Conservation (phyloP, 1,284 basidiomycete species). For the Inonotus obliquus region DNA sequence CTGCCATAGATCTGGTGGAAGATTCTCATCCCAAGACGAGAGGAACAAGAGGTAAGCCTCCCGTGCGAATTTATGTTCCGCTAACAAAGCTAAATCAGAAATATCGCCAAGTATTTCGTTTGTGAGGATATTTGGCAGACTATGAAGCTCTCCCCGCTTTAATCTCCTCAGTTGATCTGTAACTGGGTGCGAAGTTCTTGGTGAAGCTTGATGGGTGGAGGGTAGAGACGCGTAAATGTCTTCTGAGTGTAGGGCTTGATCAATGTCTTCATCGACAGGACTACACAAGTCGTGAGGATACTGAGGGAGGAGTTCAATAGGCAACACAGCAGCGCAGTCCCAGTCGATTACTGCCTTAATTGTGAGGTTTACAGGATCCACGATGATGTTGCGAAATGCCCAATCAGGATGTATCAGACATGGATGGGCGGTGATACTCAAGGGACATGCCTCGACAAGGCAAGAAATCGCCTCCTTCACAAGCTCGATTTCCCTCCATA, state of each 20-base stretch:
- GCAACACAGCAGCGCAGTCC: background rate
- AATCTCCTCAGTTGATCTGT: too few relatives aligned
- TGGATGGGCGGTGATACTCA: background rate
- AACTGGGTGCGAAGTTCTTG: too few relatives aligned
- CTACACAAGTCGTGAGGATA: background rate
- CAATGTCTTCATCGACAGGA: background rate
- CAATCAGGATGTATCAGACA: background rate
- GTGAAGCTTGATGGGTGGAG: too few relatives aligned
- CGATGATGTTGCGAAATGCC: background rate
- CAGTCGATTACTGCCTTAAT: background rate
- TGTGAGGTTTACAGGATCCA: background rate
- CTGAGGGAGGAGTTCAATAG: background rate
- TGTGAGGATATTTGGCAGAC: background rate
- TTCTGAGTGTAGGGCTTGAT: background rate
- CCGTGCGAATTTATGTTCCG: background rate
- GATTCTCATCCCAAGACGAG: background rate
- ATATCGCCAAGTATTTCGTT: background rate
- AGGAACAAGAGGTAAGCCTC: background rate
- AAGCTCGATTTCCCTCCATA: too few relatives aligned
- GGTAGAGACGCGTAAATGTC: background rate
- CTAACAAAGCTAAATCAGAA: background rate
- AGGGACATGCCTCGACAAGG: too few relatives aligned
- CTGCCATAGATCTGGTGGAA: background rate
- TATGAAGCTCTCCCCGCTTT: too few relatives aligned
- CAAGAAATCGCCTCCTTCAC: too few relatives aligned